A percentile compares a stretch with the other conserved stretches of the same genome.
These are phyloP conservation scores for Fomitopsis serialis DNA, from an alignment of 768 basidiomycete genomes.

Conservation along the genomic window DNA sequence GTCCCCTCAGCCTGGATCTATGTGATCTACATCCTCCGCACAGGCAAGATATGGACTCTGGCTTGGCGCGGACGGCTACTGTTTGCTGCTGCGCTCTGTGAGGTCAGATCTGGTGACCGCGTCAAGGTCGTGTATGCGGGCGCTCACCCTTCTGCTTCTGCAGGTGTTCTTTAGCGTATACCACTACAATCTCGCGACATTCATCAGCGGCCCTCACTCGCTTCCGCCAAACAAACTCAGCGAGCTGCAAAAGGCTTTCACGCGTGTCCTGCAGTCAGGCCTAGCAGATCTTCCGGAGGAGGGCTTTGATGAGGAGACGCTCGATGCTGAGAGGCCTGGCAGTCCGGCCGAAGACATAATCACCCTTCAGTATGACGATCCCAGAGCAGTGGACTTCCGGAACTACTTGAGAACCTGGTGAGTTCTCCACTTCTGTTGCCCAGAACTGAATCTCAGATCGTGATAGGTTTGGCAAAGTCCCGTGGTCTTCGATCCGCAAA, in stretches of 20 bases:
- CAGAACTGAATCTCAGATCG: background rate
- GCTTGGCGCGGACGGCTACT: conserved; percentile 30
- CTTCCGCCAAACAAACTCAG: conserved; percentile 38
- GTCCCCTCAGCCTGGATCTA: conserved; percentile 64
- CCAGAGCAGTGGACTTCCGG: conserved; percentile 69
- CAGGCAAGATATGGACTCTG: conserved; percentile 37
- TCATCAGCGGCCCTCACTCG: conserved; percentile 43
- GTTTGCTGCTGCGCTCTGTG: conserved; percentile 50
- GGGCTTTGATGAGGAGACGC: conserved; percentile 50
- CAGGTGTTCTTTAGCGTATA: conserved; percentile 71
- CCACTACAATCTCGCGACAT: conserved; percentile 44
- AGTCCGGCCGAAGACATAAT: conserved; percentile 57
- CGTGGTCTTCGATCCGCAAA: conserved; percentile 66
- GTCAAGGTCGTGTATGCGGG: background rate
- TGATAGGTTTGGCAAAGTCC: conserved; percentile 67
- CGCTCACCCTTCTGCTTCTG: background rate
- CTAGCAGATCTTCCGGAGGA: conserved; percentile 49
- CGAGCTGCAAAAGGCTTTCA: conserved; percentile 56
- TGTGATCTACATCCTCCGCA: conserved; percentile 41
- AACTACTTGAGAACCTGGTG: conserved; percentile 57
- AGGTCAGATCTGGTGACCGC: conserved; percentile 37
- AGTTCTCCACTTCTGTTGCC: background rate
- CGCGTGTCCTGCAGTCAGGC: conserved; percentile 61
- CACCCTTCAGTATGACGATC: conserved; percentile 57
- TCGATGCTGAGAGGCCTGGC: conserved; percentile 43